Evolutionary conservation across 345 rosid genomes (phyloP).

Genomic region (Gynandropsis gynandra): DNA sequence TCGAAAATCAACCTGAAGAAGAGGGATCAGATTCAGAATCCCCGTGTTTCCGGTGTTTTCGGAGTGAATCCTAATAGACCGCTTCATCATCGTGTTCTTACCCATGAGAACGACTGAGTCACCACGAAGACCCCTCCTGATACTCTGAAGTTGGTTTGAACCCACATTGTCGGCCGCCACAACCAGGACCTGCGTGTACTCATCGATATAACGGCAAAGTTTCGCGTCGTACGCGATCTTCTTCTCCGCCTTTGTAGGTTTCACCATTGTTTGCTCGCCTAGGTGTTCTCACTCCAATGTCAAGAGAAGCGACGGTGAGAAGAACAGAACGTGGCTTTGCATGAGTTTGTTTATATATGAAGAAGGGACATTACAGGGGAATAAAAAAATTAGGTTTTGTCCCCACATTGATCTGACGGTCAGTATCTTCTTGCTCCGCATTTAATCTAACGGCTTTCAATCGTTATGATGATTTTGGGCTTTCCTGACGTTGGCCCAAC

Average conservation of each 20-base stretch:
- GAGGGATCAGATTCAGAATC: slow-evolving; percentile 58
- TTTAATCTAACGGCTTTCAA: too few species aligned
- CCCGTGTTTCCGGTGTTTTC: slow-evolving; percentile 59
- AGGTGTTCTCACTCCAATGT: too few species aligned
- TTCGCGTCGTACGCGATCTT: slow-evolving; percentile 69
- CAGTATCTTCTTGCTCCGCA: too few species aligned
- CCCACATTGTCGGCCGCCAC: slow-evolving; percentile 84
- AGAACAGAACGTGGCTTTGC: too few species aligned
- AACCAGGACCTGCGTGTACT: slow-evolving; percentile 61
- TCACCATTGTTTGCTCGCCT: too few species aligned
- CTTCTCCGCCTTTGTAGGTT: slow-evolving; percentile 61
- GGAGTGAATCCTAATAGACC: slow-evolving; percentile 67
- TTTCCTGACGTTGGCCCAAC: too few species aligned
- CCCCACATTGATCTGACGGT: too few species aligned
- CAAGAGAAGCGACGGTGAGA: too few species aligned
- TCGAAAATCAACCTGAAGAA: slow-evolving; percentile 54
- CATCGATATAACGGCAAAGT: slow-evolving; percentile 69
- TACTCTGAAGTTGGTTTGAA: slow-evolving; percentile 78
- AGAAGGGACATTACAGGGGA: too few species aligned
- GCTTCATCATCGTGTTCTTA: slow-evolving; percentile 91
- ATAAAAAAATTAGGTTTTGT: too few species aligned
- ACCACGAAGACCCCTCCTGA: slow-evolving; percentile 70
- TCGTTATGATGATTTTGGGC: too few species aligned
- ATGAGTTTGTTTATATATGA: too few species aligned
- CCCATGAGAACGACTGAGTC: slow-evolving; percentile 84